These are phyloP conservation scores for Geotrichum phurueaensis DNA, from an alignment of 1,139 yeast genomes.

Conservation along the genomic window DNA sequence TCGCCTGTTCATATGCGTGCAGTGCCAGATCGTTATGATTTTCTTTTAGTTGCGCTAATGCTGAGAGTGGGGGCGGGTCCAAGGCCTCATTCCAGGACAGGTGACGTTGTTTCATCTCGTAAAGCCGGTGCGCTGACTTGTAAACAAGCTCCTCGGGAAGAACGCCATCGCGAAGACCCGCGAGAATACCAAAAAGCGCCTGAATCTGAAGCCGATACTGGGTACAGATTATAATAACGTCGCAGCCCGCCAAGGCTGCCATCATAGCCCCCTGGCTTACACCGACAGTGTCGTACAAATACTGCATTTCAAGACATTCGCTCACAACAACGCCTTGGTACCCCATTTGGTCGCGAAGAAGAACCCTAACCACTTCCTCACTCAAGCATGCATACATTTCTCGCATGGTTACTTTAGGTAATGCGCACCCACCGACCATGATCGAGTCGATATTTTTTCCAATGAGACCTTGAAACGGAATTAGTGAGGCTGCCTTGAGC, in stretches of 20 bases:
- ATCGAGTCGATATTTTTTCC: slow-evolving; percentile 52
- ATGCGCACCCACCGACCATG: slow-evolving; percentile 62
- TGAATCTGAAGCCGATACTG: slow-evolving; percentile 53
- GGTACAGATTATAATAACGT: slow-evolving; percentile 59
- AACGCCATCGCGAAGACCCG: slow-evolving; percentile 51
- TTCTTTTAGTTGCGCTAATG: slow-evolving; percentile 37
- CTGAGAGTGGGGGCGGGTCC: slow-evolving; percentile 30
- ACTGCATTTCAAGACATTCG: slow-evolving; percentile 63
- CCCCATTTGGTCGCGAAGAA: slow-evolving; percentile 48
- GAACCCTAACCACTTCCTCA: slow-evolving; percentile 50
- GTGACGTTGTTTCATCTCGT: slow-evolving; percentile 41
- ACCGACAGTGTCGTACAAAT: slow-evolving; percentile 57
- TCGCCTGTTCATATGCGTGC: slow-evolving; percentile 48
- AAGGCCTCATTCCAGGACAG: slow-evolving; percentile 49
- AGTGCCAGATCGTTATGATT: slow-evolving; percentile 45
- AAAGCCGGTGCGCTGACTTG: slow-evolving; percentile 44
- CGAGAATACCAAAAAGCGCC: slow-evolving; percentile 50
- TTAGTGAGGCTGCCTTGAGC: slow-evolving; percentile 45
- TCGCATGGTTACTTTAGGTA: slow-evolving; percentile 57
- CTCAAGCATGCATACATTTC: slow-evolving; percentile 61
- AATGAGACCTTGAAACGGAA: slow-evolving; percentile 50
- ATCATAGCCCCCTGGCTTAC: slow-evolving; percentile 61
- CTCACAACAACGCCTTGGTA: slow-evolving; percentile 58
- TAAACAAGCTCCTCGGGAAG: slow-evolving; percentile 45
- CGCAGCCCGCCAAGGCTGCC: slow-evolving; percentile 62